phyloP scores from a whole-genome alignment of 2,329 filamentous ascomycete genomes.

The Trichoderma pleuroti region DNA sequence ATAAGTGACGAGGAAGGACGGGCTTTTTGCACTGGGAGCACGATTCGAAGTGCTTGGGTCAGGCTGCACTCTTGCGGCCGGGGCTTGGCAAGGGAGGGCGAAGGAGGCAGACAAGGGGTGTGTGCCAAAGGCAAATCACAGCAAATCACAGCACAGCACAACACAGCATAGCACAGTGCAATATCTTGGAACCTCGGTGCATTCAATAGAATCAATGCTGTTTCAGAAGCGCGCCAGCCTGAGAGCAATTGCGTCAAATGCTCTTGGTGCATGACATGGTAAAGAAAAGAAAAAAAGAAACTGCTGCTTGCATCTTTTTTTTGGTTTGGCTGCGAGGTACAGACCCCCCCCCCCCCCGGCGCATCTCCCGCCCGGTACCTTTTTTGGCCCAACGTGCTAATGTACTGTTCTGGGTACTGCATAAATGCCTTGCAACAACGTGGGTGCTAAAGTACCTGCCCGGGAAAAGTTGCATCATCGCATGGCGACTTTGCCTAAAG shows the following conservation, averaged over 20 bases:
- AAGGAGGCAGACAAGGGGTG: not conserved
- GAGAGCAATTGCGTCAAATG: not conserved
- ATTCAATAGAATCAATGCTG: no score
- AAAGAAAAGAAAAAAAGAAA: not conserved
- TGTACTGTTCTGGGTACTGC: not conserved
- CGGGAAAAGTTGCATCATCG: slow-evolving; percentile 4
- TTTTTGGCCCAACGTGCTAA: not conserved
- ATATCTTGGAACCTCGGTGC: no score
- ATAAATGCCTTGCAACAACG: slow-evolving; percentile 16
- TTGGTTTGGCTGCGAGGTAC: not conserved
- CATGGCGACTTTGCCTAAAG: not conserved
- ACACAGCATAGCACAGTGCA: not conserved
- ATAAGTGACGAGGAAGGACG: not conserved
- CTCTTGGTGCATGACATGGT: not conserved
- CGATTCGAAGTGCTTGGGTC: not conserved
- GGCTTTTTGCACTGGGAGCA: not conserved
- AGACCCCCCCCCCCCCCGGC: not conserved
- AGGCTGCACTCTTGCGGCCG: not conserved
- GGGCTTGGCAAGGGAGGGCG: not conserved
- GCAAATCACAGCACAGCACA: no score
- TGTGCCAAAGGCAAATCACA: not conserved
- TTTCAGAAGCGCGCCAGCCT: not conserved
- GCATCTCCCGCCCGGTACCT: not conserved
- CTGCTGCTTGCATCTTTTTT: not conserved
- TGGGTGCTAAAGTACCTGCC: slow-evolving; percentile 10